Evolutionary conservation across 2,329 filamentous ascomycete genomes (phyloP).

Genomic region (Cordyceps farinosa): DNA sequence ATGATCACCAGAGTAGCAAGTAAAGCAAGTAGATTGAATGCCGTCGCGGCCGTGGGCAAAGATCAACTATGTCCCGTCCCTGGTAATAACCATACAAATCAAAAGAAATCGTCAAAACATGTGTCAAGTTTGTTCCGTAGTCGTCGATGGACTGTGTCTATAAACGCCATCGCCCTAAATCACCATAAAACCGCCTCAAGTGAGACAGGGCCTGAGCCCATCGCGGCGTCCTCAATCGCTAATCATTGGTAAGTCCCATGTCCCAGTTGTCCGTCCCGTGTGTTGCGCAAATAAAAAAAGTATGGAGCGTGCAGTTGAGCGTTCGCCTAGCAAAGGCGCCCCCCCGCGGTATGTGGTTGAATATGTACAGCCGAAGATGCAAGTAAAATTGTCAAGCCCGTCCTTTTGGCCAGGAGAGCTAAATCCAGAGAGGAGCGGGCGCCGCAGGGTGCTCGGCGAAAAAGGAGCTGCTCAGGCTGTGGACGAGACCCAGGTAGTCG

Average conservation of each 20-base stretch:
- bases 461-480: constrained; percentile 61
- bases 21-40: constrained; percentile 9
- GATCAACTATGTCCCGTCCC: constrained; percentile 7
- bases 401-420: constrained; percentile 10
- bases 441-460: constrained; percentile 43
- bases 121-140: constrained; percentile 13
- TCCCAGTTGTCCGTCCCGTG: constrained; percentile 9
- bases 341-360: constrained; percentile 19
- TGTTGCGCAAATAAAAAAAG: constrained; percentile 5
- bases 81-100: constrained; percentile 14
- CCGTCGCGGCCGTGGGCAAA: constrained; percentile 13
- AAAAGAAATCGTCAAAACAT: constrained; percentile 15
- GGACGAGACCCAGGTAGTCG: constrained; percentile 81
- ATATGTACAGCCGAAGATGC: constrained; percentile 33
- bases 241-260: neutral
- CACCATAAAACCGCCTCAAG: neutral
- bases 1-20: neutral
- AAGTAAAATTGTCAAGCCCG: constrained; percentile 9
- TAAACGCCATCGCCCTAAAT: constrained; percentile 13
- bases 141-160: constrained; percentile 5
- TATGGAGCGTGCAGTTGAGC: constrained; percentile 4
- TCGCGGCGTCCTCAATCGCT: constrained; percentile 7
- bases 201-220: neutral
- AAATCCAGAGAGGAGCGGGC: constrained; percentile 49
- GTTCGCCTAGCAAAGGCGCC: neutral